Percentiles rank a stretch among this genome's conserved stretches.
Conservation (phyloP, 2,329 filamentous ascomycete species). For the Calonectria leucothoes region DNA sequence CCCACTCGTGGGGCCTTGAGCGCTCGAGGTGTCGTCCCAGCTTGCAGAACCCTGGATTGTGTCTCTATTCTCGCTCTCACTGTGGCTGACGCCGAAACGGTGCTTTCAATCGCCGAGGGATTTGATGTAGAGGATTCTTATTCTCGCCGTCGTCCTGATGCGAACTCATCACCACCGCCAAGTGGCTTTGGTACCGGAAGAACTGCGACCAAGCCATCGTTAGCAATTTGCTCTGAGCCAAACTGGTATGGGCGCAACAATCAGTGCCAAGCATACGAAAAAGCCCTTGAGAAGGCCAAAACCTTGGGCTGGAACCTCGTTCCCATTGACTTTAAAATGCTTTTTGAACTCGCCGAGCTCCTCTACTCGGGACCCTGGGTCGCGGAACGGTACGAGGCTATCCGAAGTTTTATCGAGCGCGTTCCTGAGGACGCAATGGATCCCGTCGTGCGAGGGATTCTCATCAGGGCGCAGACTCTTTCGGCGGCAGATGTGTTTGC, state of each 20-base stretch:
- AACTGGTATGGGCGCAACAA: slow-evolving; percentile 48
- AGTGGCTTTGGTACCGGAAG: slow-evolving; percentile 45
- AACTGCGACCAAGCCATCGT: slow-evolving; percentile 41
- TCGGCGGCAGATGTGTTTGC: slow-evolving; percentile 60
- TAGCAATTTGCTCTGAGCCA: slow-evolving; percentile 55
- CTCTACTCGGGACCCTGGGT: slow-evolving; percentile 70
- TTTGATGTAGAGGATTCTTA: slow-evolving; percentile 63
- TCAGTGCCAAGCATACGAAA: slow-evolving; percentile 56
- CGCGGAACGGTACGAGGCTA: slow-evolving; percentile 66
- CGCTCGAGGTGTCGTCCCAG: slow-evolving; percentile 61
- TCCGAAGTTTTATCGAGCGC: slow-evolving; percentile 56
- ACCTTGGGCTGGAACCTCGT: slow-evolving; percentile 54
- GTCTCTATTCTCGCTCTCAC: slow-evolving; percentile 64
- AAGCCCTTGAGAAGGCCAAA: slow-evolving; percentile 51
- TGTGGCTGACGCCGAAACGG: slow-evolving; percentile 59
- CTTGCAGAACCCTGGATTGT: slow-evolving; percentile 68
- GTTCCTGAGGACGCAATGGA: slow-evolving; percentile 46
- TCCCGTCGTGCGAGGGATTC: slow-evolving; percentile 49
- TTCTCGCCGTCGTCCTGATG: slow-evolving; percentile 53
- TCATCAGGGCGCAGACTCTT: slow-evolving; percentile 52
- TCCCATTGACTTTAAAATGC: slow-evolving; percentile 59
- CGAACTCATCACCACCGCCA: background rate
- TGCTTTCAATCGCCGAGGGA: slow-evolving; percentile 61
- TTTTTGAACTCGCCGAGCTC: slow-evolving; percentile 64
- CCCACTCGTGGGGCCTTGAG: slow-evolving; percentile 66